These are phyloP conservation scores for Pistacia vera DNA, from an alignment of 345 rosid species.

Conservation along the genomic window DNA sequence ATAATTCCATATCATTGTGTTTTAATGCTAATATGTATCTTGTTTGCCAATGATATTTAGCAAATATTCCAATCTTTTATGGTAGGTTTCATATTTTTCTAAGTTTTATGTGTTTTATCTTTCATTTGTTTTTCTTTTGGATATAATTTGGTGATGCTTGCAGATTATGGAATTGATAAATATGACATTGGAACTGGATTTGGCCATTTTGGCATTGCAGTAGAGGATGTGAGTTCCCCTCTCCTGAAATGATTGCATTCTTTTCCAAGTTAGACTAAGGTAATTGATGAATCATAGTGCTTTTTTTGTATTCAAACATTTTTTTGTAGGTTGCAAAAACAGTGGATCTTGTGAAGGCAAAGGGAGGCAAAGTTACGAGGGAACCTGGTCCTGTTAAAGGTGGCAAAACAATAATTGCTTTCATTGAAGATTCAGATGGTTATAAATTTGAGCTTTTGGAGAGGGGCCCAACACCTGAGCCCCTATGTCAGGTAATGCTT, in stretches of 20 bases:
- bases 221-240: conserved; percentile 78
- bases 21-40: neutral
- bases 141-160: conserved; percentile 1
- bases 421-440: conserved; percentile 96
- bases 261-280: neutral
- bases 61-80: neutral
- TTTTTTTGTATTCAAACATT: conserved; percentile 12
- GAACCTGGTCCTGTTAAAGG: conserved; percentile 97
- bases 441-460: conserved; percentile 94
- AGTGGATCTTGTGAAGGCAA: conserved; percentile 83
- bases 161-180: conserved; percentile 95
- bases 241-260: neutral
- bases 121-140: neutral
- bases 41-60: neutral
- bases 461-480: conserved; percentile 97
- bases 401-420: conserved; percentile 83
- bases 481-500: conserved; percentile 98
- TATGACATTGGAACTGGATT: conserved; percentile 85
- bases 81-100: neutral
- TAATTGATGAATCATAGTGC: conserved; percentile 6
- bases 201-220: conserved; percentile 98
- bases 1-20: neutral
- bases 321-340: conserved; percentile 68
- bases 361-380: conserved; percentile 88
- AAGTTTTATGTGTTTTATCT: neutral